A percentile compares a stretch with the other conserved stretches of the same genome.
These are phyloP conservation scores for Tilletia horrida DNA, from an alignment of 1,284 basidiomycete species.

Conservation along the genomic window DNA sequence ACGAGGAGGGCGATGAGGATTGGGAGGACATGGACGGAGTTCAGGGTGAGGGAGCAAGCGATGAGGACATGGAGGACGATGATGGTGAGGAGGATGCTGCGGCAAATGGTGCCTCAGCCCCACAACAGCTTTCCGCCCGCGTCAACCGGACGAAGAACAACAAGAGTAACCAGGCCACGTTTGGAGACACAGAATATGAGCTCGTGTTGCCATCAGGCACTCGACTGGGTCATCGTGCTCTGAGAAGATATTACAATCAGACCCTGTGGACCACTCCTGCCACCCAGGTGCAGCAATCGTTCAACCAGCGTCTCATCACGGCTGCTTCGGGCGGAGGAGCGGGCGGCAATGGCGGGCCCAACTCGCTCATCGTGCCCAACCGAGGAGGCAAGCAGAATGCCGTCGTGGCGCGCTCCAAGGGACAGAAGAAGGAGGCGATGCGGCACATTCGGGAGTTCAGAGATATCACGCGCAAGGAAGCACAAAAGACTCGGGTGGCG, in stretches of 20 bases:
- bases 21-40: slow-evolving; percentile 26
- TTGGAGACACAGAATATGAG: slow-evolving; percentile 65
- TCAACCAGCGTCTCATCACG: slow-evolving; percentile 28
- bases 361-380: slow-evolving; percentile 26
- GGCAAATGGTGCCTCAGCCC: background rate
- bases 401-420: slow-evolving; percentile 67
- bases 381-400: slow-evolving; percentile 35
- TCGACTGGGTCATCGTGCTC: slow-evolving; percentile 83
- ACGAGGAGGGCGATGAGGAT: slow-evolving; percentile 44
- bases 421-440: slow-evolving; percentile 88
- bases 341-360: background rate
- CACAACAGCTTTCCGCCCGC: slow-evolving; percentile 8
- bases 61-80: slow-evolving; percentile 63
- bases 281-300: slow-evolving; percentile 18
- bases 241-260: slow-evolving; percentile 84
- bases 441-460: slow-evolving; percentile 80
- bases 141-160: slow-evolving; percentile 54
- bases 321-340: slow-evolving; percentile 20
- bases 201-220: slow-evolving; percentile 91
- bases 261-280: slow-evolving; percentile 40
- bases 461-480: slow-evolving; percentile 73
- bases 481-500: slow-evolving; percentile 72
- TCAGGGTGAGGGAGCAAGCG: slow-evolving; percentile 37
- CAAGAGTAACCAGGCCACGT: slow-evolving; percentile 43
- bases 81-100: slow-evolving; percentile 57